Evolutionary conservation across 2,329 filamentous ascomycete genomes (phyloP).

Genomic region (Apiospora kogelbergensis): DNA sequence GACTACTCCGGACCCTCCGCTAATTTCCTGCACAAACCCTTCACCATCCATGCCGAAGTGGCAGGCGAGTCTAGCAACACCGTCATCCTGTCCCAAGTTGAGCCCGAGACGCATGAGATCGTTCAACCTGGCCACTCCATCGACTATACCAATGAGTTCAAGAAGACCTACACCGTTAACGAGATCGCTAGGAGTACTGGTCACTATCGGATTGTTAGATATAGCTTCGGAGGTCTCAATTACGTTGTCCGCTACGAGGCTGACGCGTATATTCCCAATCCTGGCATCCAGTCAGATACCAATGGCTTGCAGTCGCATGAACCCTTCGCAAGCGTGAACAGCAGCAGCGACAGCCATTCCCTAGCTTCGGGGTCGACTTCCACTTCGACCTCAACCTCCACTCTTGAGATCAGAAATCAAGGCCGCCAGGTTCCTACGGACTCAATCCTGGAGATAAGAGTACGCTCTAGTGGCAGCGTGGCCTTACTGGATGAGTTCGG

Average conservation of each 20-base stretch:
- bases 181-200: conserved; percentile 38
- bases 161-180: conserved; percentile 41
- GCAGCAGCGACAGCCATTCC: conserved; percentile 26
- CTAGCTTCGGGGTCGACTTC: conserved; percentile 19
- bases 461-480: no score
- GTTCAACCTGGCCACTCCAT: conserved; percentile 36
- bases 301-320: not conserved
- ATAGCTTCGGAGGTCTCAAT: conserved; percentile 40
- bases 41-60: conserved; percentile 43
- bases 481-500: conserved; percentile 37
- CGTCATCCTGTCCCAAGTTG: conserved; percentile 36
- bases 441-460: conserved; percentile 47
- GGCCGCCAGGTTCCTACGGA: conserved; percentile 32
- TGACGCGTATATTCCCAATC: conserved; percentile 36
- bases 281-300: no score
- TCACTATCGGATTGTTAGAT: conserved; percentile 46
- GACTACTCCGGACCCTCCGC: no score
- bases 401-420: conserved; percentile 29
- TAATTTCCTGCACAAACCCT: no score
- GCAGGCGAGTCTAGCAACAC: conserved; percentile 33
- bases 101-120: conserved; percentile 26
- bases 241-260: conserved; percentile 44
- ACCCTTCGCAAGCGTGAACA: conserved; percentile 18
- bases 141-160: conserved; percentile 45
- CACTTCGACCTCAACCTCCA: conserved; percentile 21